These are phyloP conservation scores for Adansonia rubrostipa DNA, from an alignment of 441 rosid species.

Conservation along the genomic window DNA sequence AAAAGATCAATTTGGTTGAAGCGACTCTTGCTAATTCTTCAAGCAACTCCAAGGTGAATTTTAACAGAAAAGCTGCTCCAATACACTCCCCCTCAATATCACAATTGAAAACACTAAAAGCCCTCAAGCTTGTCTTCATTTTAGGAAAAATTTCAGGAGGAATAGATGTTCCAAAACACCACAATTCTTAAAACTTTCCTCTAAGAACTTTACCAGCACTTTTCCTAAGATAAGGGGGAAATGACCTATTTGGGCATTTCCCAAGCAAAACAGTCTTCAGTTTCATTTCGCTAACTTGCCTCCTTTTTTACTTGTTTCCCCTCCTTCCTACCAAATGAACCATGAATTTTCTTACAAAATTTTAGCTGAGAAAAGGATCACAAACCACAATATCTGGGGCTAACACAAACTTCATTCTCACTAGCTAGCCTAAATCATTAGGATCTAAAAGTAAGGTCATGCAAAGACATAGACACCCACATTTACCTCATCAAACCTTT, in stretches of 20 bases:
- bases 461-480: not conserved
- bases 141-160: not conserved
- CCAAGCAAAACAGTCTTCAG: not conserved
- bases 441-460: not conserved
- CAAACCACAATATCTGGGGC: not conserved
- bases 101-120: not conserved
- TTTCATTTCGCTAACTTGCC: not conserved
- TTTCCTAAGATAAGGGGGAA: not conserved
- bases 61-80: not conserved
- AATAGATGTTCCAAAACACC: not conserved
- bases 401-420: not conserved
- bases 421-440: not conserved
- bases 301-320: not conserved
- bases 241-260: not conserved
- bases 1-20: not conserved
- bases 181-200: not conserved
- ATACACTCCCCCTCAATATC: not conserved
- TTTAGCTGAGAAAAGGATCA: not conserved
- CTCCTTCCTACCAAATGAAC: not conserved
- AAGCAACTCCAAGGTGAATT: conserved; percentile 7
- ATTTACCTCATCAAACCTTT: not conserved
- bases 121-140: not conserved
- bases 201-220: conserved; percentile 1
- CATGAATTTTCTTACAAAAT: not conserved
- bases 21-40: not conserved